phyloP scores from a whole-genome alignment of 139 green algal species.

The Haematococcus lacustris region DNA sequence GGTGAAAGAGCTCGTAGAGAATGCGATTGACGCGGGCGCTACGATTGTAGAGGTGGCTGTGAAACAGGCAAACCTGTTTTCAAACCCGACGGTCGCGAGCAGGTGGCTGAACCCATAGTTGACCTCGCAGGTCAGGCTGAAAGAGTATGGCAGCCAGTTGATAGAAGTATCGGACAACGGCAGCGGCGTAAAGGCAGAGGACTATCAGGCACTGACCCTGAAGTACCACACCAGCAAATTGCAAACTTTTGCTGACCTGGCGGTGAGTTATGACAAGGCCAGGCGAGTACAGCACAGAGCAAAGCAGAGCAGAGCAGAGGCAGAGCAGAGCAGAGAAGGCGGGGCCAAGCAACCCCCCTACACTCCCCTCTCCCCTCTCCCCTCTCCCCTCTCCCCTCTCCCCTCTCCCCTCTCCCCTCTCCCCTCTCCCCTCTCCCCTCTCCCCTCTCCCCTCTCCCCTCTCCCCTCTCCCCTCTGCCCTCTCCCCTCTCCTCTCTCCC shows the following conservation, averaged over 20 bases:
- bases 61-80: not conserved
- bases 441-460: too few relatives aligned
- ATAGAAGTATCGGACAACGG: slow-evolving; percentile 97
- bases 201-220: slow-evolving; percentile 71
- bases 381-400: too few relatives aligned
- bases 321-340: too few relatives aligned
- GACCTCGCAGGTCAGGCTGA: slow-evolving; percentile 59
- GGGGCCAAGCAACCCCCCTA: too few relatives aligned
- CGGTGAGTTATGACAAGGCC: slow-evolving; percentile 46
- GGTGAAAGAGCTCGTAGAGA: slow-evolving; percentile 95
- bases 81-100: not conserved
- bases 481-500: too few relatives aligned
- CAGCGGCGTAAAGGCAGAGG: slow-evolving; percentile 54
- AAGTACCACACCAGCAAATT: slow-evolving; percentile 98
- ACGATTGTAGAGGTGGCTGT: slow-evolving; percentile 76
- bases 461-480: too few relatives aligned
- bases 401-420: too few relatives aligned
- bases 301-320: too few relatives aligned
- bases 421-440: too few relatives aligned
- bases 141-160: slow-evolving; percentile 76
- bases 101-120: not conserved
- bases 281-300: too few relatives aligned
- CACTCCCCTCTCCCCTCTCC: too few relatives aligned
- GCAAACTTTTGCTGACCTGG: slow-evolving; percentile 67
- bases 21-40: slow-evolving; percentile 89